A percentile compares a stretch with the other conserved stretches of the same genome.
Evolutionary conservation across 2,329 filamentous ascomycete species (phyloP).

Genomic region (Fusarium protoensiforme): DNA sequence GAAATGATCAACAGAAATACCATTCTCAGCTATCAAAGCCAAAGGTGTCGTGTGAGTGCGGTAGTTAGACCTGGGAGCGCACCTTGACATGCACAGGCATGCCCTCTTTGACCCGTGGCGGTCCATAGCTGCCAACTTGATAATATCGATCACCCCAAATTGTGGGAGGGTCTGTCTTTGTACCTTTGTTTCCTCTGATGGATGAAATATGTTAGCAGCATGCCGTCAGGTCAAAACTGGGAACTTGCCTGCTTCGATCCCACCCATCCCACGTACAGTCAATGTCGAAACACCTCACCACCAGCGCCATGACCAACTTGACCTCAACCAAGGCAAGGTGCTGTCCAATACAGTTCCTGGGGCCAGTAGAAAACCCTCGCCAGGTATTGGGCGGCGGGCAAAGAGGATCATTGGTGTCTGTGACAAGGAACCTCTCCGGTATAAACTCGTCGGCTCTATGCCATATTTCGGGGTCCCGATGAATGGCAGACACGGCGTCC

Average conservation of each 20-base stretch:
- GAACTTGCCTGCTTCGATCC: slow-evolving; percentile 20
- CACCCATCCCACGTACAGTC: slow-evolving; percentile 34
- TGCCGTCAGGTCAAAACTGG: not conserved
- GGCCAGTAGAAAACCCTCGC: slow-evolving; percentile 64
- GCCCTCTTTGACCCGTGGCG: slow-evolving; percentile 47
- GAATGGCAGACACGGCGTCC: slow-evolving; percentile 29
- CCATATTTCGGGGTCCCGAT: slow-evolving; percentile 28
- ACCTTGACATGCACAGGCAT: slow-evolving; percentile 51
- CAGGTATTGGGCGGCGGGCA: slow-evolving; percentile 53
- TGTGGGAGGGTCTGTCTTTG: slow-evolving; percentile 43
- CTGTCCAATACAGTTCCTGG: slow-evolving; percentile 67
- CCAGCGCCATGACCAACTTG: slow-evolving; percentile 17
- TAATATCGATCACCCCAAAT: slow-evolving; percentile 38
- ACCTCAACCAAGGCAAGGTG: slow-evolving; percentile 59
- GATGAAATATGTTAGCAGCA: not conserved
- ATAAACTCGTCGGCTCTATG: slow-evolving; percentile 25
- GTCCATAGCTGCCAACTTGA: slow-evolving; percentile 53
- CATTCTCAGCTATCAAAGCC: not conserved
- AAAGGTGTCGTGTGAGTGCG: not conserved
- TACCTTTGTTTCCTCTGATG: not conserved
- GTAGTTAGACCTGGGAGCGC: not conserved
- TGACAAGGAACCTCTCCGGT: slow-evolving; percentile 34
- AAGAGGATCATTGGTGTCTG: slow-evolving; percentile 22
- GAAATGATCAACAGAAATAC: not conserved
- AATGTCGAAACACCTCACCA: slow-evolving; percentile 31